Conservation (phyloP, 768 basidiomycete species). For the Tricholoma matsutake region DNA sequence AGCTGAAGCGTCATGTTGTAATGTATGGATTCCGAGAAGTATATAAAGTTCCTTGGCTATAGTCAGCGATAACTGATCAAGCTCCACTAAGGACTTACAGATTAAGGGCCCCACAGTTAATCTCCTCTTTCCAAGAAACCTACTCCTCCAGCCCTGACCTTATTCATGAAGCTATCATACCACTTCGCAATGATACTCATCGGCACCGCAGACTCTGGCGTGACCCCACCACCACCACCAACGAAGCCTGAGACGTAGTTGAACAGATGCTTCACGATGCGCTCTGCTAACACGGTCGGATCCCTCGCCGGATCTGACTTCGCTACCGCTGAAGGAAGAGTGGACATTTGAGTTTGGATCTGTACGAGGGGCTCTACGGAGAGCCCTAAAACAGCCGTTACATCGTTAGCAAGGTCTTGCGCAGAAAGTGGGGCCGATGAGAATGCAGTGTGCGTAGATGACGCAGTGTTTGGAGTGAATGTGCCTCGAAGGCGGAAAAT, state of each 20-base stretch:
- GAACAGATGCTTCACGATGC: slow-evolving; percentile 69
- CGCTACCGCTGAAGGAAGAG: slow-evolving; percentile 35
- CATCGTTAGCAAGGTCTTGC: slow-evolving; percentile 39
- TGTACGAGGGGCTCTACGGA: slow-evolving; percentile 71
- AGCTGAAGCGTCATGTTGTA: too few relatives aligned
- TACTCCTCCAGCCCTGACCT: slow-evolving; percentile 55
- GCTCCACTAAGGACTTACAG: background rate
- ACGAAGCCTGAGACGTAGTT: slow-evolving; percentile 73
- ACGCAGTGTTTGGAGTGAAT: slow-evolving; percentile 39
- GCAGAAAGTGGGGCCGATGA: slow-evolving; percentile 25
- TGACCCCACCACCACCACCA: slow-evolving; percentile 35
- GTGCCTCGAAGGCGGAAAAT: slow-evolving; percentile 80
- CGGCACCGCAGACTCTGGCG: slow-evolving; percentile 53
- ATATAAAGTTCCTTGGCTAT: background rate
- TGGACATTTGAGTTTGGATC: slow-evolving; percentile 56
- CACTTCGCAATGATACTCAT: slow-evolving; percentile 63
- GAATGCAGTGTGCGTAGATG: slow-evolving; percentile 38
- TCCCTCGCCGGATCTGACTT: slow-evolving; percentile 34
- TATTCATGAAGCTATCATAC: slow-evolving; percentile 66
- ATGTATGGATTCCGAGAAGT: background rate
- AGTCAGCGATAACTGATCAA: background rate
- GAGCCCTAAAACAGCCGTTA: slow-evolving; percentile 75
- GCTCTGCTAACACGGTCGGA: slow-evolving; percentile 59
- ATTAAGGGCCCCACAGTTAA: slow-evolving; percentile 10
- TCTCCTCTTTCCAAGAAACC: slow-evolving; percentile 59